These are phyloP conservation scores for Neonectria hederae DNA, from an alignment of 2,329 filamentous ascomycete species.

Conservation along the genomic window DNA sequence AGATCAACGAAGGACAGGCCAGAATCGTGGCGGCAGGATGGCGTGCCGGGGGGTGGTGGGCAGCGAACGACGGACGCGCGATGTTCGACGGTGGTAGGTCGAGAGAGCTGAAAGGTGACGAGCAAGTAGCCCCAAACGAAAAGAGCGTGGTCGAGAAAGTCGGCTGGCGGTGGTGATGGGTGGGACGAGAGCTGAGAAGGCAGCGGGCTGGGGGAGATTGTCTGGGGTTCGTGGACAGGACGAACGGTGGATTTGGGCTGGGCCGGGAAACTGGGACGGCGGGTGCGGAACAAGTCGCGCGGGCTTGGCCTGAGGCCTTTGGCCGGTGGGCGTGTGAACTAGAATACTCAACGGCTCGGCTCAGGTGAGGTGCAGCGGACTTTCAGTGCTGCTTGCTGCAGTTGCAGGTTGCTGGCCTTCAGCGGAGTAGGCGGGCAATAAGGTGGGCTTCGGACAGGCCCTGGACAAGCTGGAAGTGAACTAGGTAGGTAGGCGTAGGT, in stretches of 20 bases:
- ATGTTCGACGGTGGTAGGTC: conserved; percentile 37
- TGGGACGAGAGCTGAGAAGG: conserved; percentile 47
- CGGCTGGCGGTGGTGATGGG: conserved; percentile 36
- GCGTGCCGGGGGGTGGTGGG: conserved; percentile 38
- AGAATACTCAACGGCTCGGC: background rate
- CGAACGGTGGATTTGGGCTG: conserved; percentile 34
- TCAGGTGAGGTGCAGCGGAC: background rate
- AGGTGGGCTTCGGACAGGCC: conserved; percentile 15
- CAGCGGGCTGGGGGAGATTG: conserved; percentile 36
- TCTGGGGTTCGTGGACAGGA: conserved; percentile 35
- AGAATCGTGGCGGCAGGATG: conserved; percentile 39
- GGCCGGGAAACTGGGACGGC: conserved; percentile 18
- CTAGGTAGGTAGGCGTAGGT: background rate
- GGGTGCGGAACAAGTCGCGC: conserved; percentile 37
- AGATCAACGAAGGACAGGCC: conserved; percentile 39
- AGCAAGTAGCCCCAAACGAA: conserved; percentile 32
- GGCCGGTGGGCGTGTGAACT: background rate
- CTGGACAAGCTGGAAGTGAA: conserved; percentile 26
- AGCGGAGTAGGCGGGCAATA: background rate
- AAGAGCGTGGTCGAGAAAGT: conserved; percentile 34
- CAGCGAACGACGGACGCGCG: conserved; percentile 28
- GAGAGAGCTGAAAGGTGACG: conserved; percentile 14
- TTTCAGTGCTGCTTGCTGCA: conserved; percentile 14
- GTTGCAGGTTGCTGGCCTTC: background rate
- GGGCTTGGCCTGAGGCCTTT: background rate